Conservation (phyloP, 2,329 filamentous ascomycete species). For the Paracorniculantispora psalliotae region DNA sequence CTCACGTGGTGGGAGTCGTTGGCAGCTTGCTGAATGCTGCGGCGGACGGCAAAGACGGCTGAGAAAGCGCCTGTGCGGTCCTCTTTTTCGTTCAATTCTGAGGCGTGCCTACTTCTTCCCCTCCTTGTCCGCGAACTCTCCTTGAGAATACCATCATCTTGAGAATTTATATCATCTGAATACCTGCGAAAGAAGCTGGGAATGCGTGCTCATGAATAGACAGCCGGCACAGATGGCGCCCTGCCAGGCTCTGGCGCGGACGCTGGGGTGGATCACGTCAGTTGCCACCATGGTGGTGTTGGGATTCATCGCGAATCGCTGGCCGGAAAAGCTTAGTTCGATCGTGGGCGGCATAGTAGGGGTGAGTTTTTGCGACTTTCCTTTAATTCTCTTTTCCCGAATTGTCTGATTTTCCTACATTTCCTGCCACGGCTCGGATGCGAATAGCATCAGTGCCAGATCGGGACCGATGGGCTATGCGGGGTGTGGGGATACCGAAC, state of each 20-base stretch:
- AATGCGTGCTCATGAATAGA: neutral
- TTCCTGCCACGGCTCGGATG: neutral
- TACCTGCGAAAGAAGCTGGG: neutral
- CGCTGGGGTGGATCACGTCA: constrained; percentile 28
- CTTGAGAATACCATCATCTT: neutral
- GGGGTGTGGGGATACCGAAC: constrained; percentile 2
- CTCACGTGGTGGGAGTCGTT: neutral
- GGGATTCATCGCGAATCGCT: constrained; percentile 28
- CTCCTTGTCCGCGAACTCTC: neutral
- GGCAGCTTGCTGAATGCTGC: neutral
- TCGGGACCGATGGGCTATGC: constrained; percentile 8
- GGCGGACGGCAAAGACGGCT: neutral
- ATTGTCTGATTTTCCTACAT: neutral
- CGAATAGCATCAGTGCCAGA: neutral
- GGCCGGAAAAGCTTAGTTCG: constrained; percentile 25
- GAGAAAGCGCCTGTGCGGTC: neutral
- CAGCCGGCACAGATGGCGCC: neutral
- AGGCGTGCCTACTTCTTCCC: neutral
- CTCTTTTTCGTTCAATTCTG: neutral
- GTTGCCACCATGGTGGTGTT: constrained; percentile 28
- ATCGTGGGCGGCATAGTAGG: constrained; percentile 28
- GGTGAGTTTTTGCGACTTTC: constrained; percentile 21
- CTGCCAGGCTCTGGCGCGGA: constrained; percentile 20
- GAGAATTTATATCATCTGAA: neutral
- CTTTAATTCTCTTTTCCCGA: neutral